Conservation (phyloP, 2,329 filamentous ascomycete genomes). For the Aureobasidium vineae region DNA sequence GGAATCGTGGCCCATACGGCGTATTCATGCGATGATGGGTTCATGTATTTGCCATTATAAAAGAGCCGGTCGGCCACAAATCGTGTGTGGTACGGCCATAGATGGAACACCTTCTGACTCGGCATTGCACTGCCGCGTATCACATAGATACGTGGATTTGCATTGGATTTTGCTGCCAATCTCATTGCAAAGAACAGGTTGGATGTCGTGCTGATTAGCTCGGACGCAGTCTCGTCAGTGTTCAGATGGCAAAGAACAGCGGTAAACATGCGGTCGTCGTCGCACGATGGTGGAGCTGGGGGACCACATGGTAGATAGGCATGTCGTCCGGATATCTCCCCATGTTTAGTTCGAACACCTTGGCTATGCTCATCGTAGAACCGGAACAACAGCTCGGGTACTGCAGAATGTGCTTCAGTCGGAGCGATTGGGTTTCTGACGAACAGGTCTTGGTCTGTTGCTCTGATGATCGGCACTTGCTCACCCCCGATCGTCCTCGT, state of each 20-base stretch:
- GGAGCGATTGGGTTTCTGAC: not conserved
- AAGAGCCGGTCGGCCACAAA: not conserved
- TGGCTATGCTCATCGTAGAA: not conserved
- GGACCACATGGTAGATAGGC: not conserved
- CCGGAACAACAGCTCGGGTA: not conserved
- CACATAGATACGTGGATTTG: not conserved
- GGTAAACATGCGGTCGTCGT: not conserved
- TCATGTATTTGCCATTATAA: not conserved
- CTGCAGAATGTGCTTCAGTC: not conserved
- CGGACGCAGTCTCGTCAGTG: not conserved
- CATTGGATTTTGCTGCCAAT: not conserved
- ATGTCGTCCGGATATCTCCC: not conserved
- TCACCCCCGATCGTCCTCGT: not conserved
- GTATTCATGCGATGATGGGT: slow-evolving; percentile 5
- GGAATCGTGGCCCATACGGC: not conserved
- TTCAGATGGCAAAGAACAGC: not conserved
- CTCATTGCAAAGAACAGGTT: slow-evolving; percentile 10
- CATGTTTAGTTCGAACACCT: not conserved
- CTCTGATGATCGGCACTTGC: not conserved
- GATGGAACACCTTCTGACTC: not conserved
- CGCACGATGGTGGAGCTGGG: not conserved
- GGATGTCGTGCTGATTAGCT: slow-evolving; percentile 4
- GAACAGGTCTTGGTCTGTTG: not conserved
- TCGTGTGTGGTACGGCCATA: not conserved
- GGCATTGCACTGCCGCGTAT: not conserved